Base-by-base conservation (phyloP, 768 basidiomycete species). In the Suillus tomentosus region DNA sequence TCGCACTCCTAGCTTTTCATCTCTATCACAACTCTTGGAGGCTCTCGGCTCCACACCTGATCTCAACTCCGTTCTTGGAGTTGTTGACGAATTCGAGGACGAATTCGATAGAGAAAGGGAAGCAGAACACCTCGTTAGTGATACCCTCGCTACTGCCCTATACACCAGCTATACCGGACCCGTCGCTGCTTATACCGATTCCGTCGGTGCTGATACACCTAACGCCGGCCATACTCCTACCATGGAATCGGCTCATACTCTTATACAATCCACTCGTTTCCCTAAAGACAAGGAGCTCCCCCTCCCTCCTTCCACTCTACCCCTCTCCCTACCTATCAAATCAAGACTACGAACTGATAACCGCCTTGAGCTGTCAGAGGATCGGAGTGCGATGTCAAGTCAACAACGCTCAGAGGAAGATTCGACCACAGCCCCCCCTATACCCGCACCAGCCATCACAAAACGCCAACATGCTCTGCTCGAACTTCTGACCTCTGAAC, bases 381-480 rank as follows among this genome's bases (percentile, higher is more conserved):
- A 58, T 48, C 53, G 27, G 17, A 65, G 62, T 24, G 47, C 57
- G 42, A 36, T 63, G 64, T 61, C 71, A 19, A 67, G 67, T 50
- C 72, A 70, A n/a, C 75, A 70, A 15, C 51, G 51, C 51, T 53
- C 51, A 31, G 51, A 53, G 31, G 72, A 74, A 42, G 75, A 74
- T 61, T 22, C 66, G 8, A 53, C 58, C 15, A 63, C 69, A 45
- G 50, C 65, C 43, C 70, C 72, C 14, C 71, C 77, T n/a, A 70
- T 76, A 24, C 79, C 66, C 63, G 74, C 75, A 55, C 65, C 76
- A 27, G 62, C 70, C 65, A 74, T 86, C 70, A 83, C 88, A 34
- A 94, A 94, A 77, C 84, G 93, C 43, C 82, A 86, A 27, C 89
- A 94, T 73, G 92, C 92, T 10, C 78, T 94, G 24, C 84, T 86